phyloP scores from a whole-genome alignment of 139 green algal genomes.

The Chlamydomonas schloesseri region DNA sequence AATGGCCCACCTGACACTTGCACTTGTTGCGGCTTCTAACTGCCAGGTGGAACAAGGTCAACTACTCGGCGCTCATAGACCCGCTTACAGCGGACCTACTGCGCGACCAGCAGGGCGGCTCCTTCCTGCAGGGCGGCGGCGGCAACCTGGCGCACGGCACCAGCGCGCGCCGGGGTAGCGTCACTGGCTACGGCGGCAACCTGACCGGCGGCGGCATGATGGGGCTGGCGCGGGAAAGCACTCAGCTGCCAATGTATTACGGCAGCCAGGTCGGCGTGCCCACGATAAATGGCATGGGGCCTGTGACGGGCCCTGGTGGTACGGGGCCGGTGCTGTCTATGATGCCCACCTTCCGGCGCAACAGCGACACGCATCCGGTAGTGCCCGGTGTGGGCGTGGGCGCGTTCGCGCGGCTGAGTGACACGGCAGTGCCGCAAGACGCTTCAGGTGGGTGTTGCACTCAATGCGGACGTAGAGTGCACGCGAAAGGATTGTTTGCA shows the following conservation, averaged over 20 bases:
- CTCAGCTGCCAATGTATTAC: slow-evolving; percentile 11
- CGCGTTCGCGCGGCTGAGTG: not conserved
- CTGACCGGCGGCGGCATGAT: not conserved
- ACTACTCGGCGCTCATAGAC: slow-evolving; percentile 29
- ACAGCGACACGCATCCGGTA: slow-evolving; percentile 12
- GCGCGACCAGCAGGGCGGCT: slow-evolving; percentile 40
- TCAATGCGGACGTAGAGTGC: too few species aligned
- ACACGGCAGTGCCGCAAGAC: not conserved
- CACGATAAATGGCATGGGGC: not conserved
- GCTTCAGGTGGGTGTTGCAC: not conserved
- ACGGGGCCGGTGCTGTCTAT: not conserved
- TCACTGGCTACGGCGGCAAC: slow-evolving; percentile 12
- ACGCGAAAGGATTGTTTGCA: too few species aligned
- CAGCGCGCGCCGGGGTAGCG: slow-evolving; percentile 3
- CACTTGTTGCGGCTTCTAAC: too few species aligned
- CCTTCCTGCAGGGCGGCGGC: slow-evolving; percentile 2
- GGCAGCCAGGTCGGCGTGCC: not conserved
- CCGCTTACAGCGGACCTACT: slow-evolving; percentile 17
- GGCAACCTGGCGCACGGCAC: slow-evolving; percentile 13
- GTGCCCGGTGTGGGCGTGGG: too few species aligned
- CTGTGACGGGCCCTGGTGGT: not conserved
- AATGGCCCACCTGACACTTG: too few species aligned
- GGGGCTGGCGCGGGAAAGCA: slow-evolving; percentile 19
- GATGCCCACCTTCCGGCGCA: not conserved
- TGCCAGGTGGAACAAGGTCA: slow-evolving; percentile 39